phyloP scores from a whole-genome alignment of 805 yeast genomes.

The Wickerhamomyces ciferrii region DNA sequence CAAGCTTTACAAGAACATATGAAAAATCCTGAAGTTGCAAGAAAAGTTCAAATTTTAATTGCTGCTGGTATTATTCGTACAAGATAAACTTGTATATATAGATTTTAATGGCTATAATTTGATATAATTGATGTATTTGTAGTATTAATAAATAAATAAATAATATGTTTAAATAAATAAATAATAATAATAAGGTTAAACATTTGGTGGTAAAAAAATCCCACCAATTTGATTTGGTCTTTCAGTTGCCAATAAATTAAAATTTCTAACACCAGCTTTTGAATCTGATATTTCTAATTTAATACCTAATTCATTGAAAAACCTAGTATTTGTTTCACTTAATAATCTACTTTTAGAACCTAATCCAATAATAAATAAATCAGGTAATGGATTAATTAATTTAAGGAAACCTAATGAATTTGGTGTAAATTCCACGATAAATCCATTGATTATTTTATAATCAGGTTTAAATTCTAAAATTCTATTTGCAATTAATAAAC shows the following conservation, averaged over 20 bases:
- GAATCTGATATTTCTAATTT: slow-evolving; percentile 66
- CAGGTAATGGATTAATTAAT: slow-evolving; percentile 71
- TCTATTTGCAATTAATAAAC: slow-evolving; percentile 50
- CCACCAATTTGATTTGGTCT: slow-evolving; percentile 74
- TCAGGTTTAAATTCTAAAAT: slow-evolving; percentile 49
- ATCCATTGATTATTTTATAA: slow-evolving; percentile 34
- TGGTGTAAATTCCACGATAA: slow-evolving; percentile 47
- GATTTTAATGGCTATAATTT: background rate
- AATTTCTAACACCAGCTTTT: slow-evolving; percentile 60
- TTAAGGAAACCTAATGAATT: slow-evolving; percentile 43
- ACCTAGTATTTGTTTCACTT: slow-evolving; percentile 45
- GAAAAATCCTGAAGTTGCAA: slow-evolving; percentile 90
- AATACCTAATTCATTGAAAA: slow-evolving; percentile 56
- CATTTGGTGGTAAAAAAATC: slow-evolving; percentile 58
- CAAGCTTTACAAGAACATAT: slow-evolving; percentile 97
- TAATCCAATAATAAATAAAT: slow-evolving; percentile 64
- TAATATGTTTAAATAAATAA: slow-evolving; percentile 1
- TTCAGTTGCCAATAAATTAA: slow-evolving; percentile 75
- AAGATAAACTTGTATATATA: slow-evolving; percentile 38
- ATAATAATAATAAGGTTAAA: background rate
- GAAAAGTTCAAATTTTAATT: slow-evolving; percentile 81
- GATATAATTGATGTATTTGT: background rate
- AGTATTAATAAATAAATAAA: background rate
- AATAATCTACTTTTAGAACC: slow-evolving; percentile 63
- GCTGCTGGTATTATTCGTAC: slow-evolving; percentile 98